phyloP scores from a whole-genome alignment of 306 rosid genomes.

The Canavalia gladiata region DNA sequence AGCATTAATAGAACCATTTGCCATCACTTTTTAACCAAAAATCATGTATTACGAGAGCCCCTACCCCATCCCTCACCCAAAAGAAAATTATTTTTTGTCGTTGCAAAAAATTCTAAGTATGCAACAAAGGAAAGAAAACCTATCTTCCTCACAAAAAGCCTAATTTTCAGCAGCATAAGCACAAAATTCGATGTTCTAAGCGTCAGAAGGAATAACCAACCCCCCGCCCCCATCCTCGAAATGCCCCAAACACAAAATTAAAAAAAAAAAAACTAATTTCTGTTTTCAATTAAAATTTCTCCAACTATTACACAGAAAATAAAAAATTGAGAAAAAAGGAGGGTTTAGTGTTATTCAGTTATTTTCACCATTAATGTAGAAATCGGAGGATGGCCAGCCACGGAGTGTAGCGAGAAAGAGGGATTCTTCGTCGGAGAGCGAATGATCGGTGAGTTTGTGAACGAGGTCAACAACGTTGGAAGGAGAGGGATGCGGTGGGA shows the following conservation, averaged over 20 bases:
- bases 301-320: neutral
- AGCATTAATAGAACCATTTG: neutral
- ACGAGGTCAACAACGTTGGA: conserved; percentile 61
- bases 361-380: conserved; percentile 53
- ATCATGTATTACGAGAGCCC: too few species aligned
- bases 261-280: neutral
- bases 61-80: too few species aligned
- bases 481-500: conserved; percentile 68
- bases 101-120: neutral
- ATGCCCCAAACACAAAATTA: neutral
- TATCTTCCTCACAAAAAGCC: neutral
- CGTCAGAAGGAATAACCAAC: neutral
- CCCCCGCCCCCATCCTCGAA: neutral
- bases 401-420: conserved; percentile 59
- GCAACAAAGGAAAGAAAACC: neutral
- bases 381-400: conserved; percentile 71
- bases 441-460: conserved; percentile 38
- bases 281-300: neutral
- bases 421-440: conserved; percentile 56
- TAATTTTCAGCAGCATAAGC: neutral
- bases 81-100: too few species aligned
- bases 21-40: neutral
- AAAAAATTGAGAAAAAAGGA: neutral
- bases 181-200: neutral
- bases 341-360: too few species aligned